Evolutionary conservation across 148 eudicot species (phyloP).

Genomic region (Arctostaphylos glauca): DNA sequence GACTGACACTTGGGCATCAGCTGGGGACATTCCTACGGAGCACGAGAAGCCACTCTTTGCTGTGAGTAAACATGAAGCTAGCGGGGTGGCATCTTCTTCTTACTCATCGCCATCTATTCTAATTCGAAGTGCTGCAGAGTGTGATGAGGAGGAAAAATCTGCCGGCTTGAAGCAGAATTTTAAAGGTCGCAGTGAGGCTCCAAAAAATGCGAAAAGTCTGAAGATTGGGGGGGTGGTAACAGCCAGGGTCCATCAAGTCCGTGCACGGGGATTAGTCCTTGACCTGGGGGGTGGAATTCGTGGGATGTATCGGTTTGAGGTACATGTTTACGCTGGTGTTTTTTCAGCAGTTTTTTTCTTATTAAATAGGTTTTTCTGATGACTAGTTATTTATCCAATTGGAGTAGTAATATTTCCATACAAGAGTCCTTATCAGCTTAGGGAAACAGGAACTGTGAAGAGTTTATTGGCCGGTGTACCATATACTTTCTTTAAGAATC

Average conservation of each 20-base stretch:
- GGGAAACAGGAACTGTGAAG: not conserved
- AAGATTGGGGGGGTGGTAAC: slow-evolving; percentile 60
- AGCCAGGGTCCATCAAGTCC: slow-evolving; percentile 79
- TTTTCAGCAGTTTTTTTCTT: not conserved
- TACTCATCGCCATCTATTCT: slow-evolving; percentile 43
- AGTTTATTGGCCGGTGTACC: too few relatives aligned
- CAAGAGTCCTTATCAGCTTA: not conserved
- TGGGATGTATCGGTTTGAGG: slow-evolving; percentile 94
- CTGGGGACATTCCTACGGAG: slow-evolving; percentile 21
- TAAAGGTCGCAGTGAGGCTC: slow-evolving; percentile 23
- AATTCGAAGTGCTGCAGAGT: slow-evolving; percentile 67
- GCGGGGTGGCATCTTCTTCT: slow-evolving; percentile 24
- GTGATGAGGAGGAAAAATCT: slow-evolving; percentile 62
- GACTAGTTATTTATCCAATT: not conserved
- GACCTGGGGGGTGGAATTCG: slow-evolving; percentile 78
- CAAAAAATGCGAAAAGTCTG: slow-evolving; percentile 45
- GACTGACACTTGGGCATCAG: slow-evolving; percentile 26
- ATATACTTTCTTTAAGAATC: too few relatives aligned
- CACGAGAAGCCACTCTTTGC: slow-evolving; percentile 28
- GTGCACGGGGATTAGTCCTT: slow-evolving; percentile 83
- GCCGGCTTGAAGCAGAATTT: slow-evolving; percentile 31
- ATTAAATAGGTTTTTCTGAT: not conserved
- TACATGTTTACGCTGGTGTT: slow-evolving; percentile 24
- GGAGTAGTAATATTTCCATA: not conserved
- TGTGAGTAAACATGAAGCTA: slow-evolving; percentile 26